A percentile compares a stretch with the other conserved stretches of the same genome.
Conservation (phyloP, 164 flowering plant genomes). For the Tetracentron sinense region DNA sequence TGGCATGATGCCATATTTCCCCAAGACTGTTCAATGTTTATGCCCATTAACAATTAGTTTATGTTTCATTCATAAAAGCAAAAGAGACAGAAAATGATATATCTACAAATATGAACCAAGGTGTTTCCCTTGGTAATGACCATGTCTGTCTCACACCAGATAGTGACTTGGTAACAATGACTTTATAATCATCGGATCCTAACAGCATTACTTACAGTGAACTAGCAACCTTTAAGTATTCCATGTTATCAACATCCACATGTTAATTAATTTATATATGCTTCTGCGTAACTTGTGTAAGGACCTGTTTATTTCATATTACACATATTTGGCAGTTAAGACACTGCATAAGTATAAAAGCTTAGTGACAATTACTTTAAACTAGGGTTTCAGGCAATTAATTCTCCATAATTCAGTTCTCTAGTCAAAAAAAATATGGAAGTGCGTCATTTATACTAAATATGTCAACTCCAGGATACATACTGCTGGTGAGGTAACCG, state of each 20-base stretch:
- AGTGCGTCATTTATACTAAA: background rate
- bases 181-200: background rate
- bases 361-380: background rate
- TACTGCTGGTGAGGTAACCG: slow-evolving; percentile 91
- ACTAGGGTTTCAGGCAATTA: background rate
- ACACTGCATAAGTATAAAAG: background rate
- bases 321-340: background rate
- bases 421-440: background rate
- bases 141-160: too few species aligned
- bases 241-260: background rate
- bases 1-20: too few species aligned
- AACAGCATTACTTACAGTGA: background rate
- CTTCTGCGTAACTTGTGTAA: background rate
- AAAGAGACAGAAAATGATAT: too few species aligned
- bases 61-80: too few species aligned
- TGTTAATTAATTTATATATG: background rate
- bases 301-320: background rate
- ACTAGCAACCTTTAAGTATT: background rate
- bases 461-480: slow-evolving; percentile 22
- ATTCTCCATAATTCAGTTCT: background rate
- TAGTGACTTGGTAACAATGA: background rate
- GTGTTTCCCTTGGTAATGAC: too few species aligned
- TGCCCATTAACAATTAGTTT: too few species aligned
- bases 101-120: too few species aligned
- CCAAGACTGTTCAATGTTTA: too few species aligned